Evolutionary conservation across 441 rosid species (phyloP).

Genomic region (Melastoma candidum): DNA sequence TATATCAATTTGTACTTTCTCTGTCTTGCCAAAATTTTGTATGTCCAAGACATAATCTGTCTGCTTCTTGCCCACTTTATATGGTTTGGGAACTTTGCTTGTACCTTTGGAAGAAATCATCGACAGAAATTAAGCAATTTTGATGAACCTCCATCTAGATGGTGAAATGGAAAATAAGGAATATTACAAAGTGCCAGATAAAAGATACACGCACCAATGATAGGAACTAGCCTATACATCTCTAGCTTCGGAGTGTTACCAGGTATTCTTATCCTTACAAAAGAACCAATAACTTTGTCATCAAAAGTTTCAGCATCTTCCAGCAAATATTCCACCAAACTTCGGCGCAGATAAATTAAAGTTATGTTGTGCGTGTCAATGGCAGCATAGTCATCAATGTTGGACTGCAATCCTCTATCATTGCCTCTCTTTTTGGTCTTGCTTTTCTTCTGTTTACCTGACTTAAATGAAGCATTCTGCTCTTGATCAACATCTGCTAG

Average conservation of each 20-base stretch:
- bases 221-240: conserved; percentile 6
- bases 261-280: conserved; percentile 9
- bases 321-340: conserved; percentile 8
- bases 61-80: conserved; percentile 1
- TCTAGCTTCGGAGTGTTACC: conserved; percentile 4
- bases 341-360: conserved; percentile 2
- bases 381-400: not conserved
- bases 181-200: not conserved
- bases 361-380: conserved; percentile 6
- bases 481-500: conserved; percentile 1
- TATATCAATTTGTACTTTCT: conserved; percentile 6
- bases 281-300: conserved; percentile 6
- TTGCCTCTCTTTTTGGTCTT: not conserved
- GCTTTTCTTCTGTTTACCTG: not conserved
- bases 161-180: not conserved
- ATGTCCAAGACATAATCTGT: conserved; percentile 4
- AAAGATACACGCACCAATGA: conserved; percentile 3
- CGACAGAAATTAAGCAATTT: not conserved
- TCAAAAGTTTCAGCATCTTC: conserved; percentile 4
- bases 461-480: not conserved
- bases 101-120: conserved; percentile 1
- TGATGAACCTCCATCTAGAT: not conserved
- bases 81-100: conserved; percentile 5
- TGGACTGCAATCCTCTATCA: not conserved
- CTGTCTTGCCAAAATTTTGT: conserved; percentile 5